Evolutionary conservation across 805 yeast genomes (phyloP), one percentile per base, ranked within the genome.

Genomic region (Zygosaccharomyces gambellarensis): DNA sequence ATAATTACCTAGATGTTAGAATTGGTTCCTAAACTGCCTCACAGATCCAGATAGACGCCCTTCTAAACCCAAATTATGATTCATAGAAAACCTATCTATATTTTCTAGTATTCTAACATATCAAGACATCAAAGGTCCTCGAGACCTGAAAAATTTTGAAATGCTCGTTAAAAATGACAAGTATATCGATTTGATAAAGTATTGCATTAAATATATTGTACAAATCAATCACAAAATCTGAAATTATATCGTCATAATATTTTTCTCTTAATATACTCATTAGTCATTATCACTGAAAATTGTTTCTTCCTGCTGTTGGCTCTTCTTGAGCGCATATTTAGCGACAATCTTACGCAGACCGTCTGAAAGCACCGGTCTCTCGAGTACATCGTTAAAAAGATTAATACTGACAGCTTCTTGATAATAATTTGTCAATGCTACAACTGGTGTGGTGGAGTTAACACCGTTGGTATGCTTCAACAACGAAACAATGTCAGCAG

Each of bases 381-480:
- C 94, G 19, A 89, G 66, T 2, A 85, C 82, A 45, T 80, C 82
- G 53, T 82, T 84, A 65, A 89, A 88, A 9, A 71, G 59, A 8
- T 75, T 76, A 14, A 76, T 65, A 27, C 71, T 71, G 2, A 58
- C 56, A 0, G 94, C 90, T 50, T 88, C 95, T 50, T 79, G 78
- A 36, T 81, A 80, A 57, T 78, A 83, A 1, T 84, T 83, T 0
- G 95, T 87, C 32, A 85, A 67, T 0, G 90, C 90, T 36, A 90
- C 74, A 17, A 90, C 77, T 0, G 90, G 92, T 0, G 97, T 87
- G 21, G 75, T 74, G 0, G 86, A 76, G 62, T 92, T 90, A n/a
- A 80, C 75, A 27, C 90, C 85, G 31, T 82, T 78, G 0, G 97
- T 90, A 54, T 80, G 80, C 60, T 79, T 82, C 48, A 89, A 79